Base-by-base conservation (phyloP, 306 rosid species). In the Lagenaria siceraria region DNA sequence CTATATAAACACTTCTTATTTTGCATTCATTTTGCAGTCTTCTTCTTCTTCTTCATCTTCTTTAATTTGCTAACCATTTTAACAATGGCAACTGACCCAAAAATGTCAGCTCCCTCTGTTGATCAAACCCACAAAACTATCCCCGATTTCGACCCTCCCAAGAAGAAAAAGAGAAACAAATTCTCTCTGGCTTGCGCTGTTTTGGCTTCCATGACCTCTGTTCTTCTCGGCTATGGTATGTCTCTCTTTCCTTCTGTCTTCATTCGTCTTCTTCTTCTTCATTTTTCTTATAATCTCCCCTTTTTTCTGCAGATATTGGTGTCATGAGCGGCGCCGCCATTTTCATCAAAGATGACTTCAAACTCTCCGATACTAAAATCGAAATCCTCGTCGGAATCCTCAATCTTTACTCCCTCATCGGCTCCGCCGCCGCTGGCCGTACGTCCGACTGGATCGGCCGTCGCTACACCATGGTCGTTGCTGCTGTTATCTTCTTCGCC, bases 351-450 rank as follows among this genome's bases (percentile, higher is more conserved):
- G 80, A 77, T 0, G 74, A 77, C 21, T 62, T 77, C 51, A 3
- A 31, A 1, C 52, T 77, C 73, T 43, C 62, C 43, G 80, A 77
- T 4, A 35, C 12, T 48, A 56, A 48, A 54, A 31, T 77, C 2
- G 80, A 77, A 77, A 77, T 77, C 74, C 74, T 77, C 12, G 74
- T 24, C 18, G 80, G 80, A n/a, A 62, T 77, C 33, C 74, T 77
- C 8, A 77, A 77, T 25, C 56, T 77, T 2, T 77, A 77, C 27
- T 77, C 74, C 5, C 62, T 77, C 10, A 62, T 77, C 0, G 80
- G 80, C 49, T 63, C 74, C 4, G 75, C 75, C 36, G 75, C 75
- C 38, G 79, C 69, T 6, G 79, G 69, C 6, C 46, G 64, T 38
- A 59, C 66, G 5, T 76, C 66, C 10, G 69, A 56, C 7, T 56